Conservation (phyloP, 2,329 filamentous ascomycete genomes). For the Graphilbum fragrans region DNA sequence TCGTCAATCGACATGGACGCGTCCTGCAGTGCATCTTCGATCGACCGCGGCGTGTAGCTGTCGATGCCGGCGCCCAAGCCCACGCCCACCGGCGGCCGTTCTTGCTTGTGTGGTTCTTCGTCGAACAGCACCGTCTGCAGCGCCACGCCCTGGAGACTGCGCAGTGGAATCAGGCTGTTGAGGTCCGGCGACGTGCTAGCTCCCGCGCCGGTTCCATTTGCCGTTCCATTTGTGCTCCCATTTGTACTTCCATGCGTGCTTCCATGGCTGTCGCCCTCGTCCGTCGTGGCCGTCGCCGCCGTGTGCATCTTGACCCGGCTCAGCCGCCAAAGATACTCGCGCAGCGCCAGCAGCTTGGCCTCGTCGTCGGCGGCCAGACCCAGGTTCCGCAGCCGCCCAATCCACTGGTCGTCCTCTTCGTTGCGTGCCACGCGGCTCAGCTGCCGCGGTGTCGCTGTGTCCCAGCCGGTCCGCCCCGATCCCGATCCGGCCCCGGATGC, state of each 20-base stretch:
- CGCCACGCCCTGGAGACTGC: conserved; percentile 60
- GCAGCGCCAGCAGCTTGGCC: conserved; percentile 70
- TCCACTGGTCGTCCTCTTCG: conserved; percentile 89
- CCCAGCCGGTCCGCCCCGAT: not conserved
- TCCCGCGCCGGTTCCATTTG: conserved; percentile 1
- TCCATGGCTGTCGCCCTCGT: not conserved
- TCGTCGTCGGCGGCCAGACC: conserved; percentile 79
- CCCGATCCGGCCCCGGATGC: conserved; percentile 15
- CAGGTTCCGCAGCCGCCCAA: conserved; percentile 71
- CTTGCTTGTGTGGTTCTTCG: conserved; percentile 46
- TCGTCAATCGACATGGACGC: conserved; percentile 82
- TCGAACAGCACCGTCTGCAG: conserved; percentile 91
- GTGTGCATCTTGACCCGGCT: conserved; percentile 55
- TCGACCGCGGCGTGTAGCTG: conserved; percentile 44
- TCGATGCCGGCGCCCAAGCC: not conserved
- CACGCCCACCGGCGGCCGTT: conserved; percentile 8
- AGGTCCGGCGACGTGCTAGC: conserved; percentile 25
- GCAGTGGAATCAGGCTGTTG: conserved; percentile 62
- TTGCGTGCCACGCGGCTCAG: conserved; percentile 59
- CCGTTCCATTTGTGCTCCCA: too few species aligned
- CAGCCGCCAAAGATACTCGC: conserved; percentile 85
- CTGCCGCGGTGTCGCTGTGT: conserved; percentile 41
- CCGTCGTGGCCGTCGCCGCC: conserved; percentile 16
- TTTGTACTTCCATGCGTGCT: too few species aligned
- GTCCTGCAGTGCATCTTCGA: conserved; percentile 82